These are phyloP conservation scores for Alloteropsis semialata DNA, from an alignment of 176 grass and related monocot species.

Conservation along the genomic window DNA sequence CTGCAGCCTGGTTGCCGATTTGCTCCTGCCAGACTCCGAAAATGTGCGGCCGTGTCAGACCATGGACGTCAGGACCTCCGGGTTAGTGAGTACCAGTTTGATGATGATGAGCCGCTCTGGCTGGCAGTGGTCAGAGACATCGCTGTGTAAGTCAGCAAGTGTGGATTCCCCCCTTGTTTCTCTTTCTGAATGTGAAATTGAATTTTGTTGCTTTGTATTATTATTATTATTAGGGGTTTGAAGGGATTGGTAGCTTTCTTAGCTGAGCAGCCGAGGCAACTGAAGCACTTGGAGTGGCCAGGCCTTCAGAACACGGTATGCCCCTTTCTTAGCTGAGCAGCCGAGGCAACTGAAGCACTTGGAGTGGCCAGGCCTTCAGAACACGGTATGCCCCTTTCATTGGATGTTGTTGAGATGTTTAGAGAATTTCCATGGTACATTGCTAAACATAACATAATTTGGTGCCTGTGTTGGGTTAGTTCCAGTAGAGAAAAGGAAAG, in stretches of 20 bases:
- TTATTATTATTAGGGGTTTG: conserved; percentile 55
- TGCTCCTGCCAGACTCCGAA: neutral
- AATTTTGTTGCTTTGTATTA: neutral
- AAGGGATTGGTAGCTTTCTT: conserved; percentile 66
- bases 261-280: conserved; percentile 71
- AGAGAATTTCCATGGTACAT: neutral
- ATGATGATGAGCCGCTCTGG: conserved; percentile 40
- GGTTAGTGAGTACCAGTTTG: conserved; percentile 31
- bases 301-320: conserved; percentile 67
- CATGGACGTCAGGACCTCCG: conserved; percentile 10
- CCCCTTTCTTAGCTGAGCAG: conserved; percentile 52
- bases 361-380: conserved; percentile 73
- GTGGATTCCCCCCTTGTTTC: neutral
- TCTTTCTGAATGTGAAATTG: neutral
- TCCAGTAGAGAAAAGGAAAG: neutral
- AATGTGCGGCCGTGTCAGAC: neutral
- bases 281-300: conserved; percentile 91
- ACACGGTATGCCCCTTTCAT: conserved; percentile 57
- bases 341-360: conserved; percentile 84
- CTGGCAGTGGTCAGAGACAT: conserved; percentile 35
- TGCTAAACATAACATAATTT: neutral
- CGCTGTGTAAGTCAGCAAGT: conserved; percentile 31
- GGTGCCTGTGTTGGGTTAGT: neutral
- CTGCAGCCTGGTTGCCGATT: neutral
- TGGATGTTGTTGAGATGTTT: neutral